Evolutionary conservation across 2,329 filamentous ascomycete genomes (phyloP), one percentile per base, ranked within the genome.

Genomic region (Talaromyces albobiverticillius): DNA sequence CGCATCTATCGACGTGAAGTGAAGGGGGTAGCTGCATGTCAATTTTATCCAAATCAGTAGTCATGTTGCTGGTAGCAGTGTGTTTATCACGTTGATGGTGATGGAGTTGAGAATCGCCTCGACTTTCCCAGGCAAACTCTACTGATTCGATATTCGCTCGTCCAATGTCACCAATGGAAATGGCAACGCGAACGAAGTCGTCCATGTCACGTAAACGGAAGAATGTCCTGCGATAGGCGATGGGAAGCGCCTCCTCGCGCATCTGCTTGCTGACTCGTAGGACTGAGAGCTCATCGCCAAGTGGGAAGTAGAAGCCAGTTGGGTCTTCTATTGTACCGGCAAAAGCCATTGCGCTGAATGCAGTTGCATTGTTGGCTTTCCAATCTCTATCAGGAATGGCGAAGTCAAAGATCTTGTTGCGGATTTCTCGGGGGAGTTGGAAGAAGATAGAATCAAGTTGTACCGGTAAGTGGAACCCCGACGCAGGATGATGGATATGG

Each of bases 61-160:
- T 45, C n/a, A 29, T 29, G 23, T 16, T n/a, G 29, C 18, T n/a
- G 20, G 11, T 25, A 25, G n/a, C n/a, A n/a, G n/a, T n/a, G n/a
- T n/a, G n/a, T n/a, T n/a, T n/a, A n/a, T n/a, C n/a, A n/a, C n/a
- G n/a, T n/a, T n/a, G n/a, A n/a, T n/a, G n/a, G n/a, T n/a, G n/a
- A n/a, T n/a, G n/a, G n/a, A n/a, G n/a, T 4, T 10, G 25, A 29
- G 29, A 6, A 23, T 46, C 43, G 31, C 43, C 31, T n/a, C 43
- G 43, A n/a, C 43, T 46, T 22, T 46, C 43, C 43, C 43, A 46
- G 31, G 25, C 31, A 25, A 46, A 46, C n/a, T 46, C 25, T 9
- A 46, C 43, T 11, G 43, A 22, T 14, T 46, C 14, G 8, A 46
- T 16, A 10, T 46, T 46, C 31, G 43, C 43, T 32, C 43, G 43